Evolutionary conservation across 495 filamentous ascomycete species (phyloP).

Genomic region (Evernia prunastri): DNA sequence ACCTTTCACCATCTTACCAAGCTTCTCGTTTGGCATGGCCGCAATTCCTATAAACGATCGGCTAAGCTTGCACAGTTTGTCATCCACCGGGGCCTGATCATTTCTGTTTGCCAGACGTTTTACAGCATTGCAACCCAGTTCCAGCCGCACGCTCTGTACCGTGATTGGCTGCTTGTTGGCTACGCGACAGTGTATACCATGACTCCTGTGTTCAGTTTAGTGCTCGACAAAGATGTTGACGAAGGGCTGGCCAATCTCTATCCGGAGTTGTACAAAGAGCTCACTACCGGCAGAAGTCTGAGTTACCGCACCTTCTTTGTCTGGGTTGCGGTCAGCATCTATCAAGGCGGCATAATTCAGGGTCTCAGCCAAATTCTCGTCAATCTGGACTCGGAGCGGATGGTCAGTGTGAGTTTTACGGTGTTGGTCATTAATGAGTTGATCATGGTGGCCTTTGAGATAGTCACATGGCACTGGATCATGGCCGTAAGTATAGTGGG

Average conservation of each 20-base stretch:
- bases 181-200: conserved; percentile 97
- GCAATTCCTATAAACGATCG: conserved; percentile 91
- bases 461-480: conserved; percentile 94
- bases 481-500: conserved; percentile 83
- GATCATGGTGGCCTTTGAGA: conserved; percentile 90
- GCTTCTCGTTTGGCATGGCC: conserved; percentile 93
- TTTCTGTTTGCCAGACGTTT: conserved; percentile 92
- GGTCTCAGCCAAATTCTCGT: conserved; percentile 83
- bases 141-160: conserved; percentile 89
- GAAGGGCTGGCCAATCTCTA: conserved; percentile 89
- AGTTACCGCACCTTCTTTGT: conserved; percentile 92
- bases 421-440: conserved; percentile 91
- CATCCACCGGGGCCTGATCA: conserved; percentile 93
- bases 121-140: conserved; percentile 88
- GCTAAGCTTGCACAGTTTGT: conserved; percentile 97
- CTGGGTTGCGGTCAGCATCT: conserved; percentile 93
- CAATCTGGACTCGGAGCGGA: conserved; percentile 56
- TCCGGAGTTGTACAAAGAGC: conserved; percentile 93
- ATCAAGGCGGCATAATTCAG: conserved; percentile 92
- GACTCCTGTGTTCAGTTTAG: conserved; percentile 88
- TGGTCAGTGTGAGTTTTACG: conserved; percentile 89
- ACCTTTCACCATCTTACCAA: conserved; percentile 97
- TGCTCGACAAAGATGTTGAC: conserved; percentile 91
- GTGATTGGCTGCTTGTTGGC: conserved; percentile 94
- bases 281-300: conserved; percentile 75